Conservation (phyloP, 495 filamentous ascomycete genomes). For the Aspergillus sparsus region DNA sequence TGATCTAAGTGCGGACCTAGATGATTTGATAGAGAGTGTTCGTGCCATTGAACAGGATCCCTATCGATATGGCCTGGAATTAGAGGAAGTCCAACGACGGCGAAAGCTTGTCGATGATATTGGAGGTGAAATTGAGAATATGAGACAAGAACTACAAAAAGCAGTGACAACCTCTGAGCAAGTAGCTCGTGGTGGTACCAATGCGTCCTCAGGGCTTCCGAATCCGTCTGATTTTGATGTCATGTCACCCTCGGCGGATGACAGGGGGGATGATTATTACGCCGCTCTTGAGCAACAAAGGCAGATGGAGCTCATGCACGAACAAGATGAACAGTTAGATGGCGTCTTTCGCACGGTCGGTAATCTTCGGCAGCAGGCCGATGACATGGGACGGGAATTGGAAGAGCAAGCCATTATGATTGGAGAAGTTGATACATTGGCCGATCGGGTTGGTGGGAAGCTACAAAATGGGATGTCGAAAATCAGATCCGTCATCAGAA, state of each 20-base stretch:
- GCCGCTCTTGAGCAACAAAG: conserved; percentile 90
- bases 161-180: conserved; percentile 39
- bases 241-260: conserved; percentile 36
- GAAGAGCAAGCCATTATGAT: conserved; percentile 88
- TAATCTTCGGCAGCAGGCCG: conserved; percentile 82
- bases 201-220: conserved; percentile 51
- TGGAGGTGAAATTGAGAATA: conserved; percentile 82
- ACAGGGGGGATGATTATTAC: conserved; percentile 65
- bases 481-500: conserved; percentile 77
- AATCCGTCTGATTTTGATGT: conserved; percentile 70
- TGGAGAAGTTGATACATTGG: conserved; percentile 75
- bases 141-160: conserved; percentile 76
- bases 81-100: conserved; percentile 78
- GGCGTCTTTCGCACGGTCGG: conserved; percentile 91
- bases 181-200: conserved; percentile 20
- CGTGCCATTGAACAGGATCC: conserved; percentile 87
- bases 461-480: conserved; percentile 83
- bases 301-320: conserved; percentile 87
- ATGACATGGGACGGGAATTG: conserved; percentile 92
- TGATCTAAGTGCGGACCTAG: conserved; percentile 80
- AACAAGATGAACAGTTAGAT: conserved; percentile 91
- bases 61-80: conserved; percentile 81
- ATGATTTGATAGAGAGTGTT: conserved; percentile 86
- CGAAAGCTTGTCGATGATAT: conserved; percentile 85
- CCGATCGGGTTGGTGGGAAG: conserved; percentile 84